phyloP scores from a whole-genome alignment of 495 filamentous ascomycete species.

The Tuber melanosporum region DNA sequence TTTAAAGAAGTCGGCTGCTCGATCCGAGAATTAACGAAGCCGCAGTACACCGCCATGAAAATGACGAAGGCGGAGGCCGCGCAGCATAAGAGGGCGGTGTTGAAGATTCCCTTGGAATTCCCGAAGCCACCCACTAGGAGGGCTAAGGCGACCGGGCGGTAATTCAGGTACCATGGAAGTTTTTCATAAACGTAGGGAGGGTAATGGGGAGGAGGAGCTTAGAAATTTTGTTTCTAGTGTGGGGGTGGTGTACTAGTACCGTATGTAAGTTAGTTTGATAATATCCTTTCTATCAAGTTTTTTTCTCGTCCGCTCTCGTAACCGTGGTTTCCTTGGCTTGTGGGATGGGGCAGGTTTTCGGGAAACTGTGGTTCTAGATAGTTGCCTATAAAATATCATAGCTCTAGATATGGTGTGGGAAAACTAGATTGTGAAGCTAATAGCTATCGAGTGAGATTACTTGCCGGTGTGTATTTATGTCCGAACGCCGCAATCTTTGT shows the following conservation, averaged over 20 bases:
- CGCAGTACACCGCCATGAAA: slow-evolving; percentile 47
- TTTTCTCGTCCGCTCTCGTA: background rate
- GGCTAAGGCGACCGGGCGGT: slow-evolving; percentile 17
- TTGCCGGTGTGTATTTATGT: background rate
- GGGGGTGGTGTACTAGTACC: background rate
- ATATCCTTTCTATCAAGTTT: background rate
- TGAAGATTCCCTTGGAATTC: slow-evolving; percentile 76
- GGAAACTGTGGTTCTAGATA: background rate
- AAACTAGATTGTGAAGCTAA: background rate
- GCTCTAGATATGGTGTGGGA: background rate
- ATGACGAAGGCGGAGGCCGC: slow-evolving; percentile 56
- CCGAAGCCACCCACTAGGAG: slow-evolving; percentile 52
- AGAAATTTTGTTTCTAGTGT: background rate
- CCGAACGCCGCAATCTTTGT: background rate
- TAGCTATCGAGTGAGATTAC: background rate
- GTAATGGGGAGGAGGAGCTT: background rate
- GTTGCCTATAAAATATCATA: background rate
- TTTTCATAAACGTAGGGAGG: background rate
- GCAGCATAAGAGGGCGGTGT: slow-evolving; percentile 57
- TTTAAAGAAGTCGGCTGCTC: slow-evolving; percentile 78
- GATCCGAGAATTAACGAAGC: slow-evolving; percentile 49
- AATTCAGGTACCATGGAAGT: background rate
- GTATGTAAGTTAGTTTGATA: background rate
- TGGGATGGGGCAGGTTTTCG: background rate
- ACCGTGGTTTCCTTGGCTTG: background rate